Evolutionary conservation across 2,329 filamentous ascomycete genomes (phyloP), one percentile per base, ranked within the genome.

Genomic region (Neurospora crassa): DNA sequence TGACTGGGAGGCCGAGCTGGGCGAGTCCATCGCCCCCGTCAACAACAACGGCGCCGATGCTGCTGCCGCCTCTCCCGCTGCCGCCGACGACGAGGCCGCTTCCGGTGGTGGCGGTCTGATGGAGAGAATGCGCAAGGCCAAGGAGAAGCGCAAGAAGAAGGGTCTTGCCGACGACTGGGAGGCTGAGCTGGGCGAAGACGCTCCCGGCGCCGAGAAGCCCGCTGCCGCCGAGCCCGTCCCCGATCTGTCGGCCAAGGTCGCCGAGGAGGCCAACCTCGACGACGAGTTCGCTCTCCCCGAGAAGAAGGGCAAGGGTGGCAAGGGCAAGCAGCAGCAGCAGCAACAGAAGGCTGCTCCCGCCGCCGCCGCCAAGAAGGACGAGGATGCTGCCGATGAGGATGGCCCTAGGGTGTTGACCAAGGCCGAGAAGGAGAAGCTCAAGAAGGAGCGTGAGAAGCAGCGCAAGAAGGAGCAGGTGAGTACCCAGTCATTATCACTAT

Each of bases 371-470:
- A 34, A 63, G 53, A 63, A 63, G 24, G 24, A 63, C 8, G 83
- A 83, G 59, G 78, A 80, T 10, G 79, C 78, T 7, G 84, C 83
- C 16, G 83, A 78, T 6, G 85, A 83, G 34, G 86, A 84, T 6
- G 86, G 84, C 2, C 86, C 85, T 12, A 88, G 90, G 70, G 86
- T 98, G 68, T 90, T 98, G 83, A 97, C 93, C 47, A 99, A 98
- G 88, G 96, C 96, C 72, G 94, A 99, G 84, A 99, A 99, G 85
- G 96, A 99, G 81, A 97, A 93, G 83, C 87, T 95, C 78, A 98
- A 95, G 87, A 99, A 97, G 84, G 96, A 99, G 84, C 90, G 93
- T 73, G 96, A 99, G 85, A 99, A 99, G 89, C 92, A 96, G 84
- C 88, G 94, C 76, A 99, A 99, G 85, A 99, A 94, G 89, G 96